Base-by-base conservation (phyloP, 306 rosid species). In the Clitoria ternatea region DNA sequence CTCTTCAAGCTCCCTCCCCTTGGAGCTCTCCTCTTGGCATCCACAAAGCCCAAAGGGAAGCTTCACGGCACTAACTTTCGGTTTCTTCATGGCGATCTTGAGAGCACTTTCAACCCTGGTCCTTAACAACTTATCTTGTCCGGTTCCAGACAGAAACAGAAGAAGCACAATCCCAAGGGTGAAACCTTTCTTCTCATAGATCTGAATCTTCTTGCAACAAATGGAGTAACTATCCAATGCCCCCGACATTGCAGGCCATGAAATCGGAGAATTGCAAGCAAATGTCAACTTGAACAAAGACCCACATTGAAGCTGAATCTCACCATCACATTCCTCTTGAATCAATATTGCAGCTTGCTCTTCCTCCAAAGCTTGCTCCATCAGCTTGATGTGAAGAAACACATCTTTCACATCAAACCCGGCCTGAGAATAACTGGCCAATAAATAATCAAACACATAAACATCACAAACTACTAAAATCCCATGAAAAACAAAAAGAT, bases 341-440 rank as follows among this genome's bases (percentile, higher is more conserved):
- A 88, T 88, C 76, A 90, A 65, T 39, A 92, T 85, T 1, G 98
- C 91, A 52, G 97, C 96, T 40, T 90, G 86, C 29, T 84, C 92
- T 20, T 90, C 93, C 47, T 61, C 81, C 13, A 83, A 57, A 6
- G 91, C 80, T 82, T 92, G 91, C 80, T 92, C 96, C 45, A 92
- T 82, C 79, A 92, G 68, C 73, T 88, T 92, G 40, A 92, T 88
- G 78, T 92, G 98, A 49, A 92, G 86, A 88, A 92, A 90, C 64
- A 92, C 96, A 42, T 92, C 98, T 83, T 88, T 92, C 80, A 92
- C 89, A 19, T 89, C 96, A 49, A 92, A 90, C 7, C 91, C 98
- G 12, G 87, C 96, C 73, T 86, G 92, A 43, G 98, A 89, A 80
- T 92, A 92, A 69, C 98, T 92, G 89, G 89, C 53, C 7, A 42